Percentiles rank a stretch among this genome's conserved stretches.
Evolutionary conservation across 2,329 filamentous ascomycete species (phyloP).

Genomic region (Diaporthe caulivora): DNA sequence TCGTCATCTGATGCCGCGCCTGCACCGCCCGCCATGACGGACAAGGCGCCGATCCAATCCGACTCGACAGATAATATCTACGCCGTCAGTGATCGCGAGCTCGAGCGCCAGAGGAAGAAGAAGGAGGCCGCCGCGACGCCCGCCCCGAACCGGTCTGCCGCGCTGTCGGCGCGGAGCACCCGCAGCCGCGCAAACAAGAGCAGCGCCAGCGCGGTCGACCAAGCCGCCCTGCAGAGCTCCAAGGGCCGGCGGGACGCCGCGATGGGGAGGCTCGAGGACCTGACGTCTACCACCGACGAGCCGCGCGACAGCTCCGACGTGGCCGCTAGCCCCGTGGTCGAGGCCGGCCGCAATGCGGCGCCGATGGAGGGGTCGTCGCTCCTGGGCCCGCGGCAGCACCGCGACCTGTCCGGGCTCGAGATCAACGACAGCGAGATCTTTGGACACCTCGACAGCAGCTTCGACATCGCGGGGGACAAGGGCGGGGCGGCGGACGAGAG

Average conservation of each 20-base stretch:
- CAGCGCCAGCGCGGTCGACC: constrained; percentile 39
- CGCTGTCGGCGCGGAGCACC: constrained; percentile 26
- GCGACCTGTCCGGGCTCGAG: constrained; percentile 62
- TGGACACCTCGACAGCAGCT: constrained; percentile 52
- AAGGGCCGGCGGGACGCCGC: constrained; percentile 52
- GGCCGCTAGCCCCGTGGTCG: constrained; percentile 47
- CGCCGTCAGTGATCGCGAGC: constrained; percentile 52
- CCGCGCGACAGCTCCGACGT: constrained; percentile 31
- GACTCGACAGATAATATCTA: constrained; percentile 46
- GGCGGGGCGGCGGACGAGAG: neutral
- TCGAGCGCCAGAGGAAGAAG: constrained; percentile 40
- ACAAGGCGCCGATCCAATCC: constrained; percentile 36
- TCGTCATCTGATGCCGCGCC: constrained; percentile 40
- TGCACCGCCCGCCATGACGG: constrained; percentile 11
- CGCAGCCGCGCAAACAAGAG: neutral
- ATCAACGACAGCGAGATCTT: constrained; percentile 61
- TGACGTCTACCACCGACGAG: constrained; percentile 45
- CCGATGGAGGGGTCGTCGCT: constrained; percentile 44
- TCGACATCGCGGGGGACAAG: constrained; percentile 50
- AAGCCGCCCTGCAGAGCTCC: constrained; percentile 43
- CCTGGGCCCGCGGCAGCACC: constrained; percentile 40
- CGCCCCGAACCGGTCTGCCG: constrained; percentile 32
- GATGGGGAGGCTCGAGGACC: constrained; percentile 51
- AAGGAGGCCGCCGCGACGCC: constrained; percentile 43
- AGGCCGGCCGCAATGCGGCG: constrained; percentile 52